A percentile compares a stretch with the other conserved stretches of the same genome.
phyloP scores from a whole-genome alignment of 2,329 filamentous ascomycete species.

The Epichloe brachyelytri region DNA sequence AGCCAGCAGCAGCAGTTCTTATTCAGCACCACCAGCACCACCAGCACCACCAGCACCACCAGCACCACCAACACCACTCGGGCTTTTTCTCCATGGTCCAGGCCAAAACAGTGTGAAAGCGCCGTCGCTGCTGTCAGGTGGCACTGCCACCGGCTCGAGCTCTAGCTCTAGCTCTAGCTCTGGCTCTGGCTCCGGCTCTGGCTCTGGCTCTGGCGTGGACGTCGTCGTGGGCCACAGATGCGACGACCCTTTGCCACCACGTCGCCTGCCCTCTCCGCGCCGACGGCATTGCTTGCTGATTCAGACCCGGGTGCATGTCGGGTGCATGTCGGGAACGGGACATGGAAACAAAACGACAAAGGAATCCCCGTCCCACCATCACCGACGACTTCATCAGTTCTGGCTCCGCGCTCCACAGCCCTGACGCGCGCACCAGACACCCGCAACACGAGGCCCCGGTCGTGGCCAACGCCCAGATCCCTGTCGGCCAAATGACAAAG shows the following conservation, averaged over 20 bases:
- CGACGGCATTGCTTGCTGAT: constrained; percentile 1
- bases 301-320: not conserved
- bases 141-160: not conserved
- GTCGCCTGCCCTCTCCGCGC: constrained; percentile 7
- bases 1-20: too few relatives aligned
- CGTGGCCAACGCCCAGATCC: constrained; percentile 1
- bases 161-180: not conserved
- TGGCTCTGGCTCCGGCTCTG: not conserved
- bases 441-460: constrained; percentile 7
- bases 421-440: constrained; percentile 7
- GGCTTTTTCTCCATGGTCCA: constrained; percentile 7
- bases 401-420: constrained; percentile 5
- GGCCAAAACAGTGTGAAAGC: not conserved
- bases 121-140: not conserved
- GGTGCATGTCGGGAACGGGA: not conserved
- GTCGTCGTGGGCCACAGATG: not conserved
- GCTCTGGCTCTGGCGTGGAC: not conserved
- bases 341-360: not conserved
- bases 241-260: constrained; percentile 4
- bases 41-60: constrained; percentile 4
- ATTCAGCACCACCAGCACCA: constrained; percentile 5
- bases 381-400: constrained; percentile 5
- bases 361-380: not conserved
- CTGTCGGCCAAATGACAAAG: constrained; percentile 6
- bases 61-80: constrained; percentile 6